phyloP scores from a whole-genome alignment of 805 yeast genomes.

The Helenozyma baotianmanensis region DNA sequence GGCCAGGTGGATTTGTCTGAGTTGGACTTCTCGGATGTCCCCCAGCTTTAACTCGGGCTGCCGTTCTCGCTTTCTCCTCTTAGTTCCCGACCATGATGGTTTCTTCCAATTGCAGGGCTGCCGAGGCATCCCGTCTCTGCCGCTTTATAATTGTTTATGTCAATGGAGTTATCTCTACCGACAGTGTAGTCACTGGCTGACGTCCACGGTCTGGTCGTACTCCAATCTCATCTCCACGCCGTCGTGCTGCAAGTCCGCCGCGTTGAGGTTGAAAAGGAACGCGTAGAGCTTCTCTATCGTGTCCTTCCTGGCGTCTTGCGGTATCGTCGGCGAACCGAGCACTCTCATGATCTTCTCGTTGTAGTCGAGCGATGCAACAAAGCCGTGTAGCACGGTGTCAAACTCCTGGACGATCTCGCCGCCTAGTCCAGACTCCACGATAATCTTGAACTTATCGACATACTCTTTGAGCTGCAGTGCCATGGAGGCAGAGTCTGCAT shows the following conservation, averaged over 20 bases:
- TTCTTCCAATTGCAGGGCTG: too few species aligned
- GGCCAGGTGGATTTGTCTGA: constrained; percentile 43
- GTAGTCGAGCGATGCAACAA: constrained; percentile 6
- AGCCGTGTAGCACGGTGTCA: constrained; percentile 9
- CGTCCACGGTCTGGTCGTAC: constrained; percentile 8
- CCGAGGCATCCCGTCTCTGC: too few species aligned
- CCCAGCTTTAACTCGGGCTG: not conserved
- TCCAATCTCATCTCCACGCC: constrained; percentile 11
- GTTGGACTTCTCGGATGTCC: constrained; percentile 16
- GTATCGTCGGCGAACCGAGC: constrained; percentile 1
- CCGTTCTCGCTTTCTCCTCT: too few species aligned
- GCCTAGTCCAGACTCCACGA: constrained; percentile 4
- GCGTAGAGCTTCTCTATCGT: constrained; percentile 4
- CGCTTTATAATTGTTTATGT: too few species aligned
- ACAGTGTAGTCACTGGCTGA: not conserved
- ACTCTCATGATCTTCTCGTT: constrained; percentile 7
- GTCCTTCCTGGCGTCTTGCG: constrained; percentile 2
- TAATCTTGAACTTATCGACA: constrained; percentile 1
- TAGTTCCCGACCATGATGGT: too few species aligned
- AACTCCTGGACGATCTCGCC: constrained; percentile 8
- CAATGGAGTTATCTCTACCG: too few species aligned
- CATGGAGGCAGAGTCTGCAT: not conserved
- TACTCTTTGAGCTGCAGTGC: not conserved
- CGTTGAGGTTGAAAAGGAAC: constrained; percentile 5
- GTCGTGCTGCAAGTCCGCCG: constrained; percentile 2